Conservation (phyloP, 2,329 filamentous ascomycete species). For the Coniochaeta sp. region DNA sequence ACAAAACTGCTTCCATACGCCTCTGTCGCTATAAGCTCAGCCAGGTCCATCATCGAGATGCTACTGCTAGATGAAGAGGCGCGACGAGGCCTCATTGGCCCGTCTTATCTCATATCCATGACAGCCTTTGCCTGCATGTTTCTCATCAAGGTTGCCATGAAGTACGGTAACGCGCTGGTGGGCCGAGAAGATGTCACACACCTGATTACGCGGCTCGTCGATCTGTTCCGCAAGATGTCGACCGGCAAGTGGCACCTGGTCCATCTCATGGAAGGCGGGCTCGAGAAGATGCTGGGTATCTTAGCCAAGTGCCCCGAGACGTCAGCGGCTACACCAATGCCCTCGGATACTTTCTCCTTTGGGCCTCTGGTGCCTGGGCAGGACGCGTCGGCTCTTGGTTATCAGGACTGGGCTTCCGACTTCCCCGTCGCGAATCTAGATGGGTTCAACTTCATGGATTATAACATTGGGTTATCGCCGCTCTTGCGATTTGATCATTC, state of each 20-base stretch:
- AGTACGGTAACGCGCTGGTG: constrained; percentile 28
- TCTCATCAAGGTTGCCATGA: constrained; percentile 37
- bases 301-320: neutral
- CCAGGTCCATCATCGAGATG: constrained; percentile 28
- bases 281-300: constrained; percentile 28
- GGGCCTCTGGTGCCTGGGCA: neutral
- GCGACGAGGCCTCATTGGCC: constrained; percentile 25
- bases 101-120: constrained; percentile 44
- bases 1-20: constrained; percentile 8
- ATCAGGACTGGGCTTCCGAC: neutral
- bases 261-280: constrained; percentile 35
- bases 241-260: constrained; percentile 37
- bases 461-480: neutral
- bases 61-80: constrained; percentile 26
- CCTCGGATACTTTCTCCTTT: neutral
- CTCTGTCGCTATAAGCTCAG: constrained; percentile 15
- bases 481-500: neutral
- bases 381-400: neutral
- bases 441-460: constrained; percentile 1
- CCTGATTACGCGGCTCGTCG: constrained; percentile 27
- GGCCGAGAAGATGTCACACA: constrained; percentile 26
- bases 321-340: neutral
- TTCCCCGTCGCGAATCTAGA: neutral
- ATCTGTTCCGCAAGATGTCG: constrained; percentile 28
- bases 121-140: constrained; percentile 45